Evolutionary conservation across 805 yeast species (phyloP).

Genomic region (Ogataea corticis): DNA sequence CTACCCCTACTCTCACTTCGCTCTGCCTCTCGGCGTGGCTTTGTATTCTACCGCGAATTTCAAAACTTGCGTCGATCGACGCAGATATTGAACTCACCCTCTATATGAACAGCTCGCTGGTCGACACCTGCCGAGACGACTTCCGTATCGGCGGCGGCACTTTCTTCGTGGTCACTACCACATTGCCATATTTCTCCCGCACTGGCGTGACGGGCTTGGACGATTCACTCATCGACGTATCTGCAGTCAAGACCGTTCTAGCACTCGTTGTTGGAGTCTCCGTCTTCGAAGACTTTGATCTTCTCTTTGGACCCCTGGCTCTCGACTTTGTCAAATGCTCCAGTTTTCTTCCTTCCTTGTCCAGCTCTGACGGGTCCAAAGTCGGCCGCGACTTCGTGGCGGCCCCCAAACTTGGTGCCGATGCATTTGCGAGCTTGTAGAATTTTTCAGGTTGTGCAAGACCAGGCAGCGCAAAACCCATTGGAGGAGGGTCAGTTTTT

Average conservation of each 20-base stretch:
- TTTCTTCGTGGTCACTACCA: constrained; percentile 14
- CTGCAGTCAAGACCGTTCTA: not conserved
- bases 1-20: too few relatives aligned
- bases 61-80: too few relatives aligned
- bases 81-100: too few relatives aligned
- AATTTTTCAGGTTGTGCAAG: constrained; percentile 20
- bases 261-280: not conserved
- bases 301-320: constrained; percentile 53
- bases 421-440: constrained; percentile 15
- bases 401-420: constrained; percentile 1
- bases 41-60: not conserved
- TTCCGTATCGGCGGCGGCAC: constrained; percentile 31
- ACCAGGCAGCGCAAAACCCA: constrained; percentile 26
- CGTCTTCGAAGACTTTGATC: constrained; percentile 43
- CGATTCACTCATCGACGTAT: too few relatives aligned
- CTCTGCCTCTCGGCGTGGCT: not conserved
- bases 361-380: constrained; percentile 22
- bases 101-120: constrained; percentile 27
- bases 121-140: constrained; percentile 31
- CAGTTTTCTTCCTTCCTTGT: constrained; percentile 32
- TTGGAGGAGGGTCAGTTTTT: constrained; percentile 6
- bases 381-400: constrained; percentile 3
- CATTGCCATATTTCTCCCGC: not conserved
- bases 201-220: constrained; percentile 2
- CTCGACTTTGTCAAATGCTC: constrained; percentile 48